These are phyloP conservation scores for Bryopsis sp. DNA, from an alignment of 139 green algal species.

Conservation along the genomic window DNA sequence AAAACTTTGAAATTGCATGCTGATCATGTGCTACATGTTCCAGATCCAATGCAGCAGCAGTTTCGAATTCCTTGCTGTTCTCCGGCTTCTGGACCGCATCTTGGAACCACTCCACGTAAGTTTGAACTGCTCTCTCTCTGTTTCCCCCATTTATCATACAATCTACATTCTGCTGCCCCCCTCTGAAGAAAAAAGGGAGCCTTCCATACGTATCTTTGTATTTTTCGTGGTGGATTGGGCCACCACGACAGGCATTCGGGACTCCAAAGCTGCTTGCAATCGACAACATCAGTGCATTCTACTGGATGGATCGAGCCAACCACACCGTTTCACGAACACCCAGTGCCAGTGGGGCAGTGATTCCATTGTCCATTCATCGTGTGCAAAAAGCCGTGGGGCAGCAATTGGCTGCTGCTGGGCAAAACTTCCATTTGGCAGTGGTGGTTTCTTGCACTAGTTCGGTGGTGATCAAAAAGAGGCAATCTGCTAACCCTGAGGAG, in stretches of 20 bases:
- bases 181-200: no score
- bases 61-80: neutral
- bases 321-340: neutral
- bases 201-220: neutral
- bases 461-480: no score
- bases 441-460: no score
- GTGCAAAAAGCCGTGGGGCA: no score
- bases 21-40: neutral
- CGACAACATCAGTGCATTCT: neutral
- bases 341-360: no score
- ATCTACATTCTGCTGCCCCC: neutral
- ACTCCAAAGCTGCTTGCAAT: neutral
- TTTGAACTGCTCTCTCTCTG: neutral
- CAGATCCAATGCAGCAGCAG: neutral
- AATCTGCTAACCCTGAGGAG: no score
- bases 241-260: neutral
- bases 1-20: no score
- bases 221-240: neutral
- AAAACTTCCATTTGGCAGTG: no score
- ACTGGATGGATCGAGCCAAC: neutral
- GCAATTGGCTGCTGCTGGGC: no score
- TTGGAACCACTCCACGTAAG: neutral
- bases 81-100: neutral
- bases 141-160: neutral
- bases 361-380: no score